These are phyloP conservation scores for Coleophoma cylindrospora DNA, from an alignment of 2,329 filamentous ascomycete species.

Conservation along the genomic window DNA sequence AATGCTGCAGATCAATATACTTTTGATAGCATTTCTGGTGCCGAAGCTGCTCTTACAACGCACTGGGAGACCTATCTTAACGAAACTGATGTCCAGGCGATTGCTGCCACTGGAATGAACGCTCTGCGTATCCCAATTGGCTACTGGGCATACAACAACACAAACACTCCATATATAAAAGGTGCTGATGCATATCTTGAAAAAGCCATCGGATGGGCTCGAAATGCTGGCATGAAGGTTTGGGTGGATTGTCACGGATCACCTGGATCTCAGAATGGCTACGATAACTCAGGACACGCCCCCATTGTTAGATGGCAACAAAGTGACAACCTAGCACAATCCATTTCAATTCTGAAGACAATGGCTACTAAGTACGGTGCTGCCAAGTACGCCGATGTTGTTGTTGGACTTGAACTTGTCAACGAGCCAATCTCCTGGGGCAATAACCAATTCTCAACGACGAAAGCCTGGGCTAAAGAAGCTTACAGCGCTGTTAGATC, in stretches of 20 bases:
- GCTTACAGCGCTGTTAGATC: slow-evolving; percentile 28
- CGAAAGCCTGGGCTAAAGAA: slow-evolving; percentile 28
- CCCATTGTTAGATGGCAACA: slow-evolving; percentile 36
- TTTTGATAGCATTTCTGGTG: slow-evolving; percentile 31
- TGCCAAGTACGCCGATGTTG: slow-evolving; percentile 31
- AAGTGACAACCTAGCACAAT: slow-evolving; percentile 25
- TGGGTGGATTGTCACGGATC: slow-evolving; percentile 52
- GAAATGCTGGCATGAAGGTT: slow-evolving; percentile 43
- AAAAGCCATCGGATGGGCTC: slow-evolving; percentile 48
- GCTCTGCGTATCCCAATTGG: slow-evolving; percentile 53
- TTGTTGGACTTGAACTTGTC: slow-evolving; percentile 32
- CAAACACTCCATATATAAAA: slow-evolving; percentile 40
- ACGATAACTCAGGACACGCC: slow-evolving; percentile 52
- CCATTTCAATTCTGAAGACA: slow-evolving; percentile 29
- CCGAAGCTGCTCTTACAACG: slow-evolving; percentile 43
- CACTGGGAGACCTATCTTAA: slow-evolving; percentile 43
- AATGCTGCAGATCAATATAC: slow-evolving; percentile 28
- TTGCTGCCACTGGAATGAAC: slow-evolving; percentile 49
- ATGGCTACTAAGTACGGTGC: slow-evolving; percentile 35
- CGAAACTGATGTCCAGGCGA: slow-evolving; percentile 32
- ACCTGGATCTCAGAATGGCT: slow-evolving; percentile 52
- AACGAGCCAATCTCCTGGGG: slow-evolving; percentile 34
- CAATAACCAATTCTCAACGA: slow-evolving; percentile 28
- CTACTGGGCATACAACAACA: slow-evolving; percentile 51
- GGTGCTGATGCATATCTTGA: slow-evolving; percentile 47